Evolutionary conservation across 176 grass and related monocot species (phyloP).

Genomic region (Secale cereale): DNA sequence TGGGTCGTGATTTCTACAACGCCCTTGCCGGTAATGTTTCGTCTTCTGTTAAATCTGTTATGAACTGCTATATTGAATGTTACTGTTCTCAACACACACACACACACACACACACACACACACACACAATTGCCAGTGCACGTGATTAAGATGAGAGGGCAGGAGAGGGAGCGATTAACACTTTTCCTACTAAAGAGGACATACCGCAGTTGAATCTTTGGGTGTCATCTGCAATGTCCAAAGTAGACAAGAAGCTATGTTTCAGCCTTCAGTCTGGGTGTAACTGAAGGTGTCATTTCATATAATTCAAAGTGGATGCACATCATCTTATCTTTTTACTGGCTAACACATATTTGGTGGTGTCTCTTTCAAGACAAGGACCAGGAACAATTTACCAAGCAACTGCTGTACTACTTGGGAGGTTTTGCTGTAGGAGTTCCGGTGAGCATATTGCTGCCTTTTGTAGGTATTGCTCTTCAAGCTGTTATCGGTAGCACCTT

Average conservation of each 20-base stretch:
- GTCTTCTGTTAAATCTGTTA: background rate
- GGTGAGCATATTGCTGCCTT: conserved; percentile 94
- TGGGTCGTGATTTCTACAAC: conserved; percentile 95
- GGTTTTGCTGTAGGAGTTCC: conserved; percentile 93
- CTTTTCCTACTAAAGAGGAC: background rate
- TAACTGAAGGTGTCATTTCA: background rate
- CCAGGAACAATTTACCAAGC: conserved; percentile 86
- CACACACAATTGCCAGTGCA: background rate
- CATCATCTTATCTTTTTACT: background rate
- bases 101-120: too few relatives aligned
- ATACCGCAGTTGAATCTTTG: background rate
- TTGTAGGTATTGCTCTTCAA: conserved; percentile 90
- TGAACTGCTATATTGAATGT: background rate
- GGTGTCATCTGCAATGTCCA: background rate
- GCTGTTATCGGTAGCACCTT: conserved; percentile 21
- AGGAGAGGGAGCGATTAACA: background rate
- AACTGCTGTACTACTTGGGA: conserved; percentile 85
- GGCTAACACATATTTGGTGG: conserved; percentile 32
- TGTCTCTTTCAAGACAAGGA: conserved; percentile 92
- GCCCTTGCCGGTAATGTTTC: conserved; percentile 71
- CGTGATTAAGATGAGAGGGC: background rate
- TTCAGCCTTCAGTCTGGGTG: background rate
- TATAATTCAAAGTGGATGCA: conserved; percentile 11
- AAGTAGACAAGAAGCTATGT: background rate
- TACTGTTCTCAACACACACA: too few relatives aligned